These are phyloP conservation scores for Phytopythium aichiense DNA, from an alignment of 352 stramenopile species.

Conservation along the genomic window DNA sequence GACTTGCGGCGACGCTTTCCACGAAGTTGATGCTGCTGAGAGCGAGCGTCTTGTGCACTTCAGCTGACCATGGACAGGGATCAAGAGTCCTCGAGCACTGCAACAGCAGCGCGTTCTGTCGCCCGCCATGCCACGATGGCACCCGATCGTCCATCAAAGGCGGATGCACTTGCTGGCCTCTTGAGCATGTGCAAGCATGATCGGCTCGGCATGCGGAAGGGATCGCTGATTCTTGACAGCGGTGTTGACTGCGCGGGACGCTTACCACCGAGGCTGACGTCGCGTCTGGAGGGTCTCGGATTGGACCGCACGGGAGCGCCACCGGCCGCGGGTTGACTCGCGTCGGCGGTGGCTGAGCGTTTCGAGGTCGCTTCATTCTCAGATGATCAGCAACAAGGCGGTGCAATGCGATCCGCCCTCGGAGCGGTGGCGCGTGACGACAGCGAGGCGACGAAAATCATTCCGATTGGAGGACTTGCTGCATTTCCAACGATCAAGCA, in stretches of 20 bases:
- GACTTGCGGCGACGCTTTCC: no score
- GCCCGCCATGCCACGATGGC: neutral
- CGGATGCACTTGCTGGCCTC: neutral
- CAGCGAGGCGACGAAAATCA: no score
- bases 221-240: neutral
- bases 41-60: neutral
- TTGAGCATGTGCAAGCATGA: conserved; percentile 1
- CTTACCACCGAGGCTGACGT: neutral
- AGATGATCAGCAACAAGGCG: neutral
- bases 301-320: neutral
- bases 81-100: neutral
- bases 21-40: neutral
- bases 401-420: no score
- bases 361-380: neutral
- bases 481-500: no score
- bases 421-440: no score
- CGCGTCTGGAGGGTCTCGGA: neutral
- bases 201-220: neutral
- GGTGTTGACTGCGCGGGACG: neutral
- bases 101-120: neutral
- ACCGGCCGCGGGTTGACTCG: neutral
- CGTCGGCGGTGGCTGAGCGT: neutral
- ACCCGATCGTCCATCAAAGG: neutral
- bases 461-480: no score
- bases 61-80: neutral